Conservation (phyloP, 441 rosid genomes). For the Geranium incanum region DNA sequence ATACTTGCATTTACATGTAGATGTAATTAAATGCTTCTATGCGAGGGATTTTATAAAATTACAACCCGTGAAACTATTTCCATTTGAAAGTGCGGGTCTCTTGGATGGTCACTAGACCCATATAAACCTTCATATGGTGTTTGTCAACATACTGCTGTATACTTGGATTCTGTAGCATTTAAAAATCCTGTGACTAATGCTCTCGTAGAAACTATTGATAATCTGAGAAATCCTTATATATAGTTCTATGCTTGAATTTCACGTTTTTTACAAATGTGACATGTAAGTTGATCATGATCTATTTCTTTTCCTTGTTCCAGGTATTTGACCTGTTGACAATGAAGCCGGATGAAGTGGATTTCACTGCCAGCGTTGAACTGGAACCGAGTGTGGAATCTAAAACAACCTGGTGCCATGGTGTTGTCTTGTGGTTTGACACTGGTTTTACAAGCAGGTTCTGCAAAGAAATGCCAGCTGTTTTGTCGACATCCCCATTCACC, state of each 20-base stretch:
- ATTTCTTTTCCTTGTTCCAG: slow-evolving; percentile 31
- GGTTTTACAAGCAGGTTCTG: slow-evolving; percentile 82
- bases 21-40: too few relatives aligned
- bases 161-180: too few relatives aligned
- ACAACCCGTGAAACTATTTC: too few relatives aligned
- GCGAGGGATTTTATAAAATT: too few relatives aligned
- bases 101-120: too few relatives aligned
- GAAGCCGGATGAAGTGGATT: slow-evolving; percentile 85
- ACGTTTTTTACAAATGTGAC: not conserved
- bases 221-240: not conserved
- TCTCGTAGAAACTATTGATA: too few relatives aligned
- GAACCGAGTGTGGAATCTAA: slow-evolving; percentile 28
- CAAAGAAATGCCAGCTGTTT: slow-evolving; percentile 60
- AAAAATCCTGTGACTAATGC: too few relatives aligned
- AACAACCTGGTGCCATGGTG: slow-evolving; percentile 52
- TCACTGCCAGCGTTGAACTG: slow-evolving; percentile 53
- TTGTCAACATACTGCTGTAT: too few relatives aligned
- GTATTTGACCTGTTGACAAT: slow-evolving; percentile 65
- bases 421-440: slow-evolving; percentile 82
- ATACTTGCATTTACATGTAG: too few relatives aligned
- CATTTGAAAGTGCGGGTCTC: too few relatives aligned
- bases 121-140: too few relatives aligned
- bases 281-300: not conserved
- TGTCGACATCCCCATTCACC: slow-evolving; percentile 78
- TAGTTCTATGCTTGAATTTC: not conserved